These are phyloP conservation scores for Lupinus albus DNA, from an alignment of 306 rosid species.

Conservation along the genomic window DNA sequence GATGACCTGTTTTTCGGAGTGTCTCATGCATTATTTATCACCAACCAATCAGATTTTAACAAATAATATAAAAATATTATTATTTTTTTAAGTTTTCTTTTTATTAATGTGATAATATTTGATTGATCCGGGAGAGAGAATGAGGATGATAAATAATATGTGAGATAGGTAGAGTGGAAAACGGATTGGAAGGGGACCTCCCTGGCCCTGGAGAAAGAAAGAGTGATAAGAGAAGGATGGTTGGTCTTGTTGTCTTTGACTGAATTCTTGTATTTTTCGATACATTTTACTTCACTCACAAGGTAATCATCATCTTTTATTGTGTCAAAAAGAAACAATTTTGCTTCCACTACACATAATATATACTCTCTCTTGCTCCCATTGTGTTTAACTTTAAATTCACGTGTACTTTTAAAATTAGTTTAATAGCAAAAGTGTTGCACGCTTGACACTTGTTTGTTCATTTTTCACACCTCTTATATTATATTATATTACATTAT, in stretches of 20 bases:
- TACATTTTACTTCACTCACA: constrained; percentile 90
- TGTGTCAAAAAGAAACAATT: constrained; percentile 43
- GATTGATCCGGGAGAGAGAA: too few relatives aligned
- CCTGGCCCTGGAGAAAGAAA: constrained; percentile 45
- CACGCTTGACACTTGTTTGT: constrained; percentile 44
- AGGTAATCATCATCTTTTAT: constrained; percentile 70
- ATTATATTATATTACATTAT: not conserved
- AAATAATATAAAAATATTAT: too few relatives aligned
- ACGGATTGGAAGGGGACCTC: constrained; percentile 99
- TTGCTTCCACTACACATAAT: constrained; percentile 86
- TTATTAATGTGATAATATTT: too few relatives aligned
- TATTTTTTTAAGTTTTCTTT: too few relatives aligned
- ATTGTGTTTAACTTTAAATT: constrained; percentile 50
- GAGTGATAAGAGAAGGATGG: constrained; percentile 49
- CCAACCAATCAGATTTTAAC: too few relatives aligned
- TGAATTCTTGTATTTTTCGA: constrained; percentile 62
- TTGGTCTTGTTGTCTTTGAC: constrained; percentile 79
- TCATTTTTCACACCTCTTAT: constrained; percentile 24
- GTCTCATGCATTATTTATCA: too few relatives aligned
- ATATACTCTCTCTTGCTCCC: constrained; percentile 39
- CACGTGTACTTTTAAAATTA: constrained; percentile 51
- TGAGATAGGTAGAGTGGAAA: constrained; percentile 94
- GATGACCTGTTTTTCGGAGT: too few relatives aligned
- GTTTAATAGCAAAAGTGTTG: constrained; percentile 32
- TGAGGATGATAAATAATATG: too few relatives aligned